phyloP scores from a whole-genome alignment of 2,329 filamentous ascomycete genomes.

The Aspergillus proliferans region DNA sequence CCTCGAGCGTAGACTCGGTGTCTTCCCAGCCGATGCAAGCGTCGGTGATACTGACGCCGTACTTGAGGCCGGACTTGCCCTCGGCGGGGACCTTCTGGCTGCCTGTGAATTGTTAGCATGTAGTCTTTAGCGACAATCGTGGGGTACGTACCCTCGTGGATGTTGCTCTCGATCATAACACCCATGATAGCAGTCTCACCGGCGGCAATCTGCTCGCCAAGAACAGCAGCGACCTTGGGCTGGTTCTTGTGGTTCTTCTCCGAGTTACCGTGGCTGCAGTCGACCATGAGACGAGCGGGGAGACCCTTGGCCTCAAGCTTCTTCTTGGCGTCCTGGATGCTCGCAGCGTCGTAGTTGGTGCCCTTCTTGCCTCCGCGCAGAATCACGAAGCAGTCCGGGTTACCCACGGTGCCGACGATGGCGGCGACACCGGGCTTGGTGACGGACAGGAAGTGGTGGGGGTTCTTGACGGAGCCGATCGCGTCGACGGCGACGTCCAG shows the following conservation, averaged over 20 bases:
- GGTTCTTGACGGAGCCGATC: constrained; percentile 83
- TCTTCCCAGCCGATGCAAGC: constrained; percentile 94
- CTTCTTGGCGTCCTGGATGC: constrained; percentile 75
- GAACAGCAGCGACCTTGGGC: constrained; percentile 75
- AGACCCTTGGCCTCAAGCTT: constrained; percentile 69
- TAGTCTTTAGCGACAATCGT: not conserved
- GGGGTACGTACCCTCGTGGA: constrained; percentile 68
- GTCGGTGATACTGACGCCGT: constrained; percentile 95
- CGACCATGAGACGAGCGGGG: constrained; percentile 80
- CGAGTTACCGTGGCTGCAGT: constrained; percentile 96
- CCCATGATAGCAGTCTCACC: constrained; percentile 89
- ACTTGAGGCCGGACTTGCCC: constrained; percentile 77
- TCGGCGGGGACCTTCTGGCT: constrained; percentile 87
- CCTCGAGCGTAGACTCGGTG: constrained; percentile 70
- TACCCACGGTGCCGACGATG: constrained; percentile 89
- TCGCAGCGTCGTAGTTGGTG: constrained; percentile 85
- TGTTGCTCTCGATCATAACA: constrained; percentile 98
- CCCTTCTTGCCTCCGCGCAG: constrained; percentile 86
- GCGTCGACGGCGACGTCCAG: constrained; percentile 89
- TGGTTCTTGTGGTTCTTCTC: constrained; percentile 96
- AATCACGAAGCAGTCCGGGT: constrained; percentile 96
- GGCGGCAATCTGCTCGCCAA: constrained; percentile 77
- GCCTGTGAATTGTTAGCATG: constrained; percentile 35
- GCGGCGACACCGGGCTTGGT: constrained; percentile 94
- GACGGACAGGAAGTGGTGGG: constrained; percentile 94